Evolutionary conservation across 2,329 filamentous ascomycete species (phyloP).

Genomic region (Colletotrichum costaricense): DNA sequence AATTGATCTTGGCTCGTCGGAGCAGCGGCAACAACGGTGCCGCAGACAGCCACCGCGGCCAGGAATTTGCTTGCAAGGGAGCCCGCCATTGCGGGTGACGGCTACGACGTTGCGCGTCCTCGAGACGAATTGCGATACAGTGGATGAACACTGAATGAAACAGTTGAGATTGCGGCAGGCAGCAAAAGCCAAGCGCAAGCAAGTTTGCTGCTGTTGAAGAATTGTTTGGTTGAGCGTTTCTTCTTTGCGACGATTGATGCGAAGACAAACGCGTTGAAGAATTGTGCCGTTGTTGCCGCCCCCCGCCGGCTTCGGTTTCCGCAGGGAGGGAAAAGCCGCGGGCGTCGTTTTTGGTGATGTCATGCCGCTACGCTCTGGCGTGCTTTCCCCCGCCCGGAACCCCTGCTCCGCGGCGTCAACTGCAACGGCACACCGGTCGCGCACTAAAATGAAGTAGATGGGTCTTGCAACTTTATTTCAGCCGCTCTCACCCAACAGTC

Average conservation of each 20-base stretch:
- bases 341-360: constrained; percentile 23
- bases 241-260: background rate
- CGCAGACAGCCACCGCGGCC: constrained; percentile 21
- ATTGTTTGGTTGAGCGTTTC: background rate
- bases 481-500: background rate
- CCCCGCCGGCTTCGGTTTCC: background rate
- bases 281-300: background rate
- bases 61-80: constrained; percentile 29
- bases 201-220: background rate
- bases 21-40: background rate
- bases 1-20: constrained; percentile 19
- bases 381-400: constrained; percentile 24
- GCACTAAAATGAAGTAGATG: background rate
- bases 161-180: background rate
- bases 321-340: background rate
- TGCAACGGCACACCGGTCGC: constrained; percentile 1
- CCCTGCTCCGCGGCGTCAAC: constrained; percentile 5
- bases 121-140: background rate
- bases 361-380: constrained; percentile 30
- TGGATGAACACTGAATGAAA: background rate
- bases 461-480: background rate
- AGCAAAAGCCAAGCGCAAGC: background rate
- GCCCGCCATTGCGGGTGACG: constrained; percentile 4
- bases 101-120: background rate
- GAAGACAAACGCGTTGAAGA: background rate